These are phyloP conservation scores for Gnomoniopsis smithogilvyi DNA, from an alignment of 2,329 filamentous ascomycete species.

Conservation along the genomic window DNA sequence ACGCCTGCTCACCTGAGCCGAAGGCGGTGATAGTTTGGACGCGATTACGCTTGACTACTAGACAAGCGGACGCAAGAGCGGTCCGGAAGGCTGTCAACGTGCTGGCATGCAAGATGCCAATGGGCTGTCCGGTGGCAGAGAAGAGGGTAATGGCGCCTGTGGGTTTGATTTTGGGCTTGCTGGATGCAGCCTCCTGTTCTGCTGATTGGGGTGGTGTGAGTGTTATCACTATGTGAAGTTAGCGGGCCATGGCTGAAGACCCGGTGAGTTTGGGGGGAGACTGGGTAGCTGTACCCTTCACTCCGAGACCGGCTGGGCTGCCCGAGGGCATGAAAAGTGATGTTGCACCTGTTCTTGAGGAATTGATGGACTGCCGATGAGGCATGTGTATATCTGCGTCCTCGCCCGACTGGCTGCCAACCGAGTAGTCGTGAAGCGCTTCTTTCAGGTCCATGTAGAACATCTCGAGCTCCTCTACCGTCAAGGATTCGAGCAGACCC, in stretches of 20 bases:
- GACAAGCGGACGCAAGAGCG: slow-evolving; percentile 65
- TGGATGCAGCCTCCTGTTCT: slow-evolving; percentile 18
- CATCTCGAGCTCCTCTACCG: slow-evolving; percentile 46
- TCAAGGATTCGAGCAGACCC: slow-evolving; percentile 51
- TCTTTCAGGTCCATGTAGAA: slow-evolving; percentile 47
- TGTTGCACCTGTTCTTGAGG: slow-evolving; percentile 47
- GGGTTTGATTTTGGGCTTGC: slow-evolving; percentile 41
- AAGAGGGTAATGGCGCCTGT: slow-evolving; percentile 70
- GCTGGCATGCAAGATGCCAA: slow-evolving; percentile 69
- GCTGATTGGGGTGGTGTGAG: slow-evolving; percentile 40
- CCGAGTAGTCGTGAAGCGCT: slow-evolving; percentile 61
- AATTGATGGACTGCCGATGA: slow-evolving; percentile 46
- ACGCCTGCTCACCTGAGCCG: slow-evolving; percentile 84
- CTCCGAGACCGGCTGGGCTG: slow-evolving; percentile 59
- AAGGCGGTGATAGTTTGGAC: slow-evolving; percentile 81
- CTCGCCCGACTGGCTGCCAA: slow-evolving; percentile 42
- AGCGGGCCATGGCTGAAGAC: neutral
- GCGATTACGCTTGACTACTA: slow-evolving; percentile 61
- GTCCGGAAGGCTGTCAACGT: slow-evolving; percentile 80
- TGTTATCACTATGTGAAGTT: slow-evolving; percentile 51
- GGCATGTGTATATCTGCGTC: slow-evolving; percentile 53
- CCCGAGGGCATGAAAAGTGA: slow-evolving; percentile 75
- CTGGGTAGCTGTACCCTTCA: slow-evolving; percentile 52
- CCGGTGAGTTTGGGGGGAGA: neutral
- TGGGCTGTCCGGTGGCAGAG: slow-evolving; percentile 55